Percentiles rank a stretch among this genome's conserved stretches.
These are phyloP conservation scores for Barnettozyma botsteinii DNA, from an alignment of 805 yeast species.

Conservation along the genomic window DNA sequence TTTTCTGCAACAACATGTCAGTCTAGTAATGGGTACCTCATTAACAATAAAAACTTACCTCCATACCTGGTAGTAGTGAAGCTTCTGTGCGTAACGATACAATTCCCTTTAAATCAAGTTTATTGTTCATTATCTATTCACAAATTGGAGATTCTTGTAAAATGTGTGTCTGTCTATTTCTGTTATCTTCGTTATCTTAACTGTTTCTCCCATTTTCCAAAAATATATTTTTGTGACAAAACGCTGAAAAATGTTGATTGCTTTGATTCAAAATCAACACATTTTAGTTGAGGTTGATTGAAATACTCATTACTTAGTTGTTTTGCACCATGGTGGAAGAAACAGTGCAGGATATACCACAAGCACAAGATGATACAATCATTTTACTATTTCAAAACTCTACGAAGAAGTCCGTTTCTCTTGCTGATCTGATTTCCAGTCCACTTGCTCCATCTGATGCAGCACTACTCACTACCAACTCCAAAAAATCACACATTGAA, in stretches of 20 bases:
- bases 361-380: neutral
- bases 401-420: neutral
- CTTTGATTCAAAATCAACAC: neutral
- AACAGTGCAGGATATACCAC: neutral
- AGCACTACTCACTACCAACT: neutral
- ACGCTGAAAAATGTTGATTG: neutral
- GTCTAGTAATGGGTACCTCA: no score
- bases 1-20: neutral
- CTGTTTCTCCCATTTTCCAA: no score
- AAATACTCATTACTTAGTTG: no score
- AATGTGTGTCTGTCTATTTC: no score
- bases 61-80: neutral
- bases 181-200: neutral
- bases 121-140: no score
- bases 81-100: neutral
- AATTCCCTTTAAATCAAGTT: no score
- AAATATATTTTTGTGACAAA: neutral
- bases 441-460: neutral
- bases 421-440: neutral
- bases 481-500: neutral
- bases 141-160: no score
- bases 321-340: no score
- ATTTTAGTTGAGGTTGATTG: no score
- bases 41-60: neutral
- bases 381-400: constrained; percentile 12